Percentiles rank a stretch among this genome's conserved stretches.
phyloP scores from a whole-genome alignment of 768 basidiomycete genomes.

The Glaciozyma antarctica region DNA sequence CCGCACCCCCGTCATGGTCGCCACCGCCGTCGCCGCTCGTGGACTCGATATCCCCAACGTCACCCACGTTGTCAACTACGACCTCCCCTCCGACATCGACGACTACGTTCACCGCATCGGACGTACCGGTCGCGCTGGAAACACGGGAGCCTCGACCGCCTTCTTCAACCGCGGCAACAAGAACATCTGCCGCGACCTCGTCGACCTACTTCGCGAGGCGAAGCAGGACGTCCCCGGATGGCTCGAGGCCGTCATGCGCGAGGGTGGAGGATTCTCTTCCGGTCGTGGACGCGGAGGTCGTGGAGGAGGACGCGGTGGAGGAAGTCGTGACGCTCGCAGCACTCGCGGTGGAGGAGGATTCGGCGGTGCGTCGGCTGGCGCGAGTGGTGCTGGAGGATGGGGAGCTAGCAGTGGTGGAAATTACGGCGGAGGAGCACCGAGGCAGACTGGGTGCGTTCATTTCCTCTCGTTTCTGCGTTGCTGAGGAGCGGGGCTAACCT shows the following conservation, averaged over 20 bases:
- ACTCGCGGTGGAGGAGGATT: slow-evolving; percentile 1
- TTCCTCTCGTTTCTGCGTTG: neutral
- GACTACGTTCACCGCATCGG: slow-evolving; percentile 81
- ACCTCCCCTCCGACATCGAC: slow-evolving; percentile 93
- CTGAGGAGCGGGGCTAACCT: neutral
- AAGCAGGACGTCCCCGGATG: slow-evolving; percentile 89
- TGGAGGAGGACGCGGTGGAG: slow-evolving; percentile 46
- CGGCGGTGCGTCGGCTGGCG: neutral
- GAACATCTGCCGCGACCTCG: slow-evolving; percentile 51
- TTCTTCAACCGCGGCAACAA: slow-evolving; percentile 55
- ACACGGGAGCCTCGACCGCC: slow-evolving; percentile 88
- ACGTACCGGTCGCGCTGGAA: slow-evolving; percentile 79
- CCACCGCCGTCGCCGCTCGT: slow-evolving; percentile 96
- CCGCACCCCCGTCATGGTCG: slow-evolving; percentile 90
- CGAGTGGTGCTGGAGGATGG: neutral
- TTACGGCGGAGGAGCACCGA: neutral
- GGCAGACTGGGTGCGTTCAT: neutral
- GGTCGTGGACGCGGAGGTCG: slow-evolving; percentile 46
- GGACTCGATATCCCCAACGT: slow-evolving; percentile 99
- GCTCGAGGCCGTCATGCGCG: slow-evolving; percentile 74
- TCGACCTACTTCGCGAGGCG: slow-evolving; percentile 89
- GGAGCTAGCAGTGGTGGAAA: neutral
- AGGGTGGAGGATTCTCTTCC: slow-evolving; percentile 46
- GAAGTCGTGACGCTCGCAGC: neutral
- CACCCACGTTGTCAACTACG: slow-evolving; percentile 96